A percentile compares a stretch with the other conserved stretches of the same genome.
phyloP scores from a whole-genome alignment of 1,284 basidiomycete genomes.

The Wolfiporia cocos region DNA sequence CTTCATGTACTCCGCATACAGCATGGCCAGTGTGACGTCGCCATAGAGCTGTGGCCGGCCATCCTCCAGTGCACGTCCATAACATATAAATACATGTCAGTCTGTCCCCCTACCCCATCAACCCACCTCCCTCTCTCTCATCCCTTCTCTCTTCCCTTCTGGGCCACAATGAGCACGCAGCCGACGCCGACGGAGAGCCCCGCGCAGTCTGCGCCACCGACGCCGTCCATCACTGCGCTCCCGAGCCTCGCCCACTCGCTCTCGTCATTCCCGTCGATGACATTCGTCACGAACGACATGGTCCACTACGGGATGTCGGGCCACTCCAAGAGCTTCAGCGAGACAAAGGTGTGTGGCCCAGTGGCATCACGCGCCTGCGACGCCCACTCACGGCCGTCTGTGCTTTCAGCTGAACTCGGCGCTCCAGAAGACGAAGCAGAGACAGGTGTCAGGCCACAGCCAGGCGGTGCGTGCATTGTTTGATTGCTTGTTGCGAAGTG shows the following conservation, averaged over 20 bases:
- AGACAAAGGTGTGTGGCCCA: slow-evolving; percentile 21
- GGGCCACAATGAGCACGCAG: slow-evolving; percentile 10
- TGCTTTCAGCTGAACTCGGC: slow-evolving; percentile 20
- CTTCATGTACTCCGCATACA: background rate
- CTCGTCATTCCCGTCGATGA: slow-evolving; percentile 27
- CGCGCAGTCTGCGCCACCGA: slow-evolving; percentile 4
- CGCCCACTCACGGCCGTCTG: slow-evolving; percentile 5
- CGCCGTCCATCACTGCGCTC: slow-evolving; percentile 21
- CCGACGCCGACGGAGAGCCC: slow-evolving; percentile 9
- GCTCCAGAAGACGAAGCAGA: slow-evolving; percentile 21
- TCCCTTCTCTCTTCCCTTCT: slow-evolving; percentile 5
- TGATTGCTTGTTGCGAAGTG: too few species aligned
- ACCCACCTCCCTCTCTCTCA: background rate
- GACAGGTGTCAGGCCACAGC: slow-evolving; percentile 13
- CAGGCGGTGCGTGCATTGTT: slow-evolving; percentile 11
- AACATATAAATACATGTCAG: background rate
- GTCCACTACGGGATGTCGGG: slow-evolving; percentile 24
- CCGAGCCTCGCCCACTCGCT: slow-evolving; percentile 28
- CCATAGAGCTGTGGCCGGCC: background rate
- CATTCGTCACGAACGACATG: slow-evolving; percentile 27
- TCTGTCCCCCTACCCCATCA: background rate
- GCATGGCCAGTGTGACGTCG: background rate
- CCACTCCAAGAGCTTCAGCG: slow-evolving; percentile 22
- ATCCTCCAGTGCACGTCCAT: background rate
- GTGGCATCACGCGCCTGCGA: background rate